Base-by-base conservation (phyloP, 768 basidiomycete genomes). In the Mycena indigotica region DNA sequence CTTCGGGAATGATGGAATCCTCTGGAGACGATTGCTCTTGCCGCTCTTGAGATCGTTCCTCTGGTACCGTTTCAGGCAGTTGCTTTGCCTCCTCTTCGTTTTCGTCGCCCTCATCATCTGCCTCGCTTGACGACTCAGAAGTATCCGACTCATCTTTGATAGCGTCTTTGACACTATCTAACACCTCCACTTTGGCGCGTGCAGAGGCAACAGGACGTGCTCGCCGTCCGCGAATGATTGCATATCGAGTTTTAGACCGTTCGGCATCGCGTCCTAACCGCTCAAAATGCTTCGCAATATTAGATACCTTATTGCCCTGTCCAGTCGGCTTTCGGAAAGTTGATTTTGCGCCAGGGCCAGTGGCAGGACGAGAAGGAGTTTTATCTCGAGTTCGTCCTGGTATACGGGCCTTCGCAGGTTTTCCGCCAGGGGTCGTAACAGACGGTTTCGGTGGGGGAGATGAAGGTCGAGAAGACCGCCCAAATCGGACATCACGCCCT, bases 121-220 rank as follows among this genome's bases (percentile, higher is more conserved):
- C 82, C 65, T 81, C 80, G 58, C 79, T 82, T 70, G 64, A 85
- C 12, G 86, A 83, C 62, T 89, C 87, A 3, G 86, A 87, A 56
- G 78, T 80, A 50, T 91, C 89, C 21, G 87, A 87, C 62, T 91
- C 93, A 65, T 93, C 91, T 51, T 81, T 82, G 68, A 97, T 91
- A 1, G 91, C 95, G 66, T 97, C 95, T 68, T 90, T 88, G 66
- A 97, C 84, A 66, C 92, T 95, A 52, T 91, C 88, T 24, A 97
- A 80, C 28, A 97, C 83, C 67, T 95, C 87, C 1, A 96, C 92
- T 65, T 87, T 93, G 16, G 93, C 94, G 44, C 87, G 84, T 16
- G 95, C 89, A 24, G 88, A 88, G 19, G 91, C 90, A 15, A 98
- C 93, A 13, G 97, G 96, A 28, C 96, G 88, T 19, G 93, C 91